Evolutionary conservation across 176 grass and related monocot species (phyloP), one percentile per base, ranked within the genome.

Genomic region (Triticum monococcum): DNA sequence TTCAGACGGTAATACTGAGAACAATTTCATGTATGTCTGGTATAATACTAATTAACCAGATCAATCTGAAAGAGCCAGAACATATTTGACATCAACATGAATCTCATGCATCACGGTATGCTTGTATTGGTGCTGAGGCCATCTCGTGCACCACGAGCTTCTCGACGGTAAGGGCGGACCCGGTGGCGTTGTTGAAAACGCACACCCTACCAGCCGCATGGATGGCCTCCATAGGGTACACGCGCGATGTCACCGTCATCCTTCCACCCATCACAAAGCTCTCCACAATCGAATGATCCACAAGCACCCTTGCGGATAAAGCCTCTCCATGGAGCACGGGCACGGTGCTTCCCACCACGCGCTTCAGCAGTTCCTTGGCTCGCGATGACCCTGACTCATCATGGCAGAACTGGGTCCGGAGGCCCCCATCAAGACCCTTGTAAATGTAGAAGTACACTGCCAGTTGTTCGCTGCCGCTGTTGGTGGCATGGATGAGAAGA

Each of bases 281-380:
- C 28, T 93, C 88, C 9, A 93, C 88, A 8, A 93, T 93, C 12
- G 88, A 93, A 73, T 93, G 91, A 72, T 93, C 91, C 30, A 93
- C 88, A 33, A 93, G n/a, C 60, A 93, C 86, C 77, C 86, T 90
- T 22, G 88, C 43, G 22, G 88, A 86, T 3, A 93, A 37, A 18
- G 66, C 76, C 82, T 93, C 88, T 0, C 92, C 88, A 7, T 81
- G 45, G 14, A 93, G 86, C 13, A 93, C 86, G 1, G 86, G 85
- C 45, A 93, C 86, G 8, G 17, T 37, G 77, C 60, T 90, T 35
- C 92, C 92, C 14, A 93, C 88, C 38, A 90, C 60, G 30, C 48
- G 69, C 79, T 91, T 93, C 6, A 91, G 60, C 14, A 93, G 83
- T 68, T 93, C 86, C 35, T 77, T 93, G 1, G 92, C 86, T 28